Percentiles rank a stretch among this genome's conserved stretches.
Evolutionary conservation across 1,139 yeast species (phyloP).

Genomic region (Taphrina betulina): DNA sequence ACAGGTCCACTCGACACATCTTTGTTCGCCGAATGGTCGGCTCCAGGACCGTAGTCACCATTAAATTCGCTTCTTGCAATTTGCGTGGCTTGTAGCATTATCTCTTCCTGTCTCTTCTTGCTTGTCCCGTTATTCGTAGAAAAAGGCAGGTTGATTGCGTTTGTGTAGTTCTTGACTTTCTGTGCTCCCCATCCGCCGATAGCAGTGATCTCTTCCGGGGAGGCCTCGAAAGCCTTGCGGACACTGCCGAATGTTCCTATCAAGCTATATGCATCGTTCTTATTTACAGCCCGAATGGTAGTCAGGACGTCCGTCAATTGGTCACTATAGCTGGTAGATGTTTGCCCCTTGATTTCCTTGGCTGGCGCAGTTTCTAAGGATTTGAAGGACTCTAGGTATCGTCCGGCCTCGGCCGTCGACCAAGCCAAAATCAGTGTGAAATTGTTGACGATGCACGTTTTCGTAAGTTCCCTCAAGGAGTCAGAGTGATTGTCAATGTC

Average conservation of each 20-base stretch:
- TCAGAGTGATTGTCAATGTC: conserved; percentile 77
- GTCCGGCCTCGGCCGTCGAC: conserved; percentile 83
- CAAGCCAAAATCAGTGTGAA: conserved; percentile 73
- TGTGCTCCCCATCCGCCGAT: conserved; percentile 60
- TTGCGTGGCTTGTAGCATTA: conserved; percentile 9
- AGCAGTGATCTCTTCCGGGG: conserved; percentile 42
- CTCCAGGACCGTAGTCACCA: conserved; percentile 22
- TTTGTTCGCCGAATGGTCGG: conserved; percentile 10
- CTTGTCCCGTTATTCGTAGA: conserved; percentile 17
- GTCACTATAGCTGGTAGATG: conserved; percentile 52
- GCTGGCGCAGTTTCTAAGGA: conserved; percentile 44
- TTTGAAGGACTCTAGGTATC: conserved; percentile 53
- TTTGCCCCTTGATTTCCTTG: conserved; percentile 49
- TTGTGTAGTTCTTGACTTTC: conserved; percentile 51
- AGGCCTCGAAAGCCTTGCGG: conserved; percentile 50
- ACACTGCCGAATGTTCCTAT: conserved; percentile 57
- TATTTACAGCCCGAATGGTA: conserved; percentile 56
- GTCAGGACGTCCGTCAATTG: conserved; percentile 56
- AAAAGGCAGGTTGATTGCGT: conserved; percentile 57
- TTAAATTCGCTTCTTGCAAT: conserved; percentile 4
- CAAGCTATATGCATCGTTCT: conserved; percentile 59
- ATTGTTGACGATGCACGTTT: conserved; percentile 67
- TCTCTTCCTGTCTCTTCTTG: conserved; percentile 18
- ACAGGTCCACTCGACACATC: too few species aligned
- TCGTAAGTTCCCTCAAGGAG: conserved; percentile 65